Evolutionary conservation across 768 basidiomycete genomes (phyloP), one percentile per base, ranked within the genome.

Genomic region (Boletus rex-veris): DNA sequence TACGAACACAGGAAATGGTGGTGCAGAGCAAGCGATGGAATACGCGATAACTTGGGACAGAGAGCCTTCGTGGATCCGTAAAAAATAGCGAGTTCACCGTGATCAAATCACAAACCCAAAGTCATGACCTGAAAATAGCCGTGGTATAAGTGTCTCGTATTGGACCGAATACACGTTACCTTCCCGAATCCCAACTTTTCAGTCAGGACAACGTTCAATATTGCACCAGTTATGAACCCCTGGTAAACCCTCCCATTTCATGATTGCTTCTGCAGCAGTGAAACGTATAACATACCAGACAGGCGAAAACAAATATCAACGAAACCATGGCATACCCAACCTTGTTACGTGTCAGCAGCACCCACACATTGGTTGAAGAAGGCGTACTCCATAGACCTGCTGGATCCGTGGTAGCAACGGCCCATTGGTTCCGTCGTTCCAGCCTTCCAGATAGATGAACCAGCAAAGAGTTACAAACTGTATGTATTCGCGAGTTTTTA

Each of bases 401-500:
- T 88, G 88, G 45, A 92, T 84, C 11, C 82, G 76, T 2, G 88
- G 90, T 5, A 92, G 69, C 18, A 93, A 69, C 1, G 90, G 88
- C 2, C 90, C 85, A 66, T 90, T 35, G 33, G 33, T 35, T 14
- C 33, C 33, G 14, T 35, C 90, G 61, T 86, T 89, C 88, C 88
- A 92, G 15, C 90, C 90, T 15, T 77, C 77, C 4, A 88, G 69
- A 54, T 85, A 84, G 44, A 86, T 48, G 11, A 75, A 71, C 71
- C 74, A 81, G 58, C 83, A 87, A 35, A 84, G 69, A 1, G 83
- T 66, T 16, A 70, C 59, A 53, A 85, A 80, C 55, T 88, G 85
- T 26, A 84, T 66, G 52, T 45, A 45, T 55, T 63, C 61, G 36
- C 58, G 57, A 43, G 36, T 47, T 24, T 54, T 64, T 11, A 50